phyloP scores from a whole-genome alignment of 1,139 yeast species.

The Scheffersomyces quercinus region DNA sequence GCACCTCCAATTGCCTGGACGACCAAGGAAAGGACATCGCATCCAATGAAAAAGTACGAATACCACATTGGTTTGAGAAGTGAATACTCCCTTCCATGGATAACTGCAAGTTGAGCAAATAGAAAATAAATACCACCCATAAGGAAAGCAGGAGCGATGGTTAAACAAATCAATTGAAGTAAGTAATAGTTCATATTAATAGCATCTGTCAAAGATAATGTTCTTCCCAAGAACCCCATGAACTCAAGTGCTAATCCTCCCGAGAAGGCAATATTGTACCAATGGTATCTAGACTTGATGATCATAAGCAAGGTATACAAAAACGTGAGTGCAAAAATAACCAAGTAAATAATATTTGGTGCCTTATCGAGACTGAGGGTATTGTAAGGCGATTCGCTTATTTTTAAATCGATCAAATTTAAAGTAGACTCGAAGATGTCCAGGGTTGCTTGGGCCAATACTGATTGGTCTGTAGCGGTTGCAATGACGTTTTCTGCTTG shows the following conservation, averaged over 20 bases:
- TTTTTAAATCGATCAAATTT: conserved; percentile 22
- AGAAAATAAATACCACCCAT: conserved; percentile 86
- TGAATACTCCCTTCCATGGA: conserved; percentile 66
- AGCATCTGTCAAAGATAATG: conserved; percentile 41
- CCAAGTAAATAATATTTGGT: conserved; percentile 33
- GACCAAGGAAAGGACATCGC: conserved; percentile 68
- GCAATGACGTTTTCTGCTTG: conserved; percentile 33
- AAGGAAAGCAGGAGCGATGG: conserved; percentile 84
- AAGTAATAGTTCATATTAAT: conserved; percentile 49
- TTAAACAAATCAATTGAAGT: conserved; percentile 67
- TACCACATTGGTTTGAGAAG: conserved; percentile 73
- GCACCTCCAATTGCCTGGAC: conserved; percentile 88
- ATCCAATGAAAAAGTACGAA: conserved; percentile 63
- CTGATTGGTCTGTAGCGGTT: conserved; percentile 37
- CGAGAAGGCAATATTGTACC: conserved; percentile 67
- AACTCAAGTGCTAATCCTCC: conserved; percentile 66
- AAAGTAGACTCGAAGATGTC: conserved; percentile 34
- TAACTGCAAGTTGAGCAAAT: conserved; percentile 69
- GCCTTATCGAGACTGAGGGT: conserved; percentile 26
- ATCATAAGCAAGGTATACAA: conserved; percentile 24
- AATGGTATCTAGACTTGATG: conserved; percentile 58
- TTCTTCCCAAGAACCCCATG: conserved; percentile 70
- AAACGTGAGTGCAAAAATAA: conserved; percentile 27
- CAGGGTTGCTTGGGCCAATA: conserved; percentile 28
- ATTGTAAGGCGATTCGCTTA: conserved; percentile 35